Percentiles rank a stretch among this genome's conserved stretches.
These are phyloP conservation scores for Phytophthora constricta DNA, from an alignment of 352 stramenopile species.

Conservation along the genomic window DNA sequence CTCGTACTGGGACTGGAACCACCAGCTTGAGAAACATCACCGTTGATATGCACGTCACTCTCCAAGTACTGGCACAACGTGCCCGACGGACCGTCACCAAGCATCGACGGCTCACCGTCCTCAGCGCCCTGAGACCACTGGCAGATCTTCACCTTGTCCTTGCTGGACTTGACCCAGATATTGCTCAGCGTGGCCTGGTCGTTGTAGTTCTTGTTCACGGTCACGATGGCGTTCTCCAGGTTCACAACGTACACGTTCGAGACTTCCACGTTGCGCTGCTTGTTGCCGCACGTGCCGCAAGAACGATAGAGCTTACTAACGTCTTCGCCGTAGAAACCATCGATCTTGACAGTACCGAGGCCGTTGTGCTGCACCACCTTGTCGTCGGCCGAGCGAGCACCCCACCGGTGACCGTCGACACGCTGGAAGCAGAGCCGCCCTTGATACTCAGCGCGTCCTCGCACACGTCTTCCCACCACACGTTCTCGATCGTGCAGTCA, in stretches of 20 bases:
- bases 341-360: background rate
- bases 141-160: background rate
- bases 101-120: conserved; percentile 17
- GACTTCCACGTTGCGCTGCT: background rate
- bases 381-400: background rate
- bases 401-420: background rate
- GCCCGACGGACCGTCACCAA: conserved; percentile 19
- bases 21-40: conserved; percentile 23
- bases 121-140: conserved; percentile 15
- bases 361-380: conserved; percentile 1
- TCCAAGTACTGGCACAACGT: conserved; percentile 29
- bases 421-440: background rate
- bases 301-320: background rate
- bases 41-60: conserved; percentile 32
- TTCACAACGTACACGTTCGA: background rate
- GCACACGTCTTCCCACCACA: conserved; percentile 2
- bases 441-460: background rate
- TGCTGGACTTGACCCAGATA: conserved; percentile 14
- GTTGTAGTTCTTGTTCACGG: background rate
- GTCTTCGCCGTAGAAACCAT: background rate
- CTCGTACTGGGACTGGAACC: conserved; percentile 4
- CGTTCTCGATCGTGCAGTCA: conserved; percentile 2
- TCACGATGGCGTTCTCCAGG: background rate
- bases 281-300: background rate
- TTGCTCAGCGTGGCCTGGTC: background rate